These are phyloP conservation scores for Fusarium kyushuense DNA, from an alignment of 2,329 filamentous ascomycete genomes.

Conservation along the genomic window DNA sequence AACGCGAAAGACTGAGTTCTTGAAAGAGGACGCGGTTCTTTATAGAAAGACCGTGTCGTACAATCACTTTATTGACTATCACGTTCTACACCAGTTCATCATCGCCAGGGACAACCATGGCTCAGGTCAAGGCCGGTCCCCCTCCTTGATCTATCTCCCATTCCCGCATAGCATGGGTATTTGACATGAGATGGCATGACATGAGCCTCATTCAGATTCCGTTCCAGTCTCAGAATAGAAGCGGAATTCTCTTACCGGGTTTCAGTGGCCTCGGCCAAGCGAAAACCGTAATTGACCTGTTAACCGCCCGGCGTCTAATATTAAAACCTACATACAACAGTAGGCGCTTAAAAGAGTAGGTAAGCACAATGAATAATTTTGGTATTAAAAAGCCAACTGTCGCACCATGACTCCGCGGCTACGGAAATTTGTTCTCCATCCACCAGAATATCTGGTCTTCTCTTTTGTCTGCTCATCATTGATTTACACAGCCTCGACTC, in stretches of 20 bases:
- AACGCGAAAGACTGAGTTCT: constrained; percentile 20
- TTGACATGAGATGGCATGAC: not conserved
- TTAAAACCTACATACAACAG: constrained; percentile 8
- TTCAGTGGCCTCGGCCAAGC: constrained; percentile 39
- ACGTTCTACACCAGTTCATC: constrained; percentile 18
- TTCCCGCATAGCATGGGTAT: constrained; percentile 11
- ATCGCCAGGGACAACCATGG: constrained; percentile 35
- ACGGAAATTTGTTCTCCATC: constrained; percentile 44
- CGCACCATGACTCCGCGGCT: constrained; percentile 45
- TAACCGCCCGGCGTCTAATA: constrained; percentile 43
- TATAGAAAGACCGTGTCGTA: constrained; percentile 23
- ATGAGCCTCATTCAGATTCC: constrained; percentile 12
- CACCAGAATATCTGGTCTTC: constrained; percentile 3
- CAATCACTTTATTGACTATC: constrained; percentile 29
- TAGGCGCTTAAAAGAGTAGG: constrained; percentile 34
- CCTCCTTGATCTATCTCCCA: not conserved
- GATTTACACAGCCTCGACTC: constrained; percentile 35
- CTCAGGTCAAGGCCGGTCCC: constrained; percentile 34
- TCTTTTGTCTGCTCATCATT: constrained; percentile 12
- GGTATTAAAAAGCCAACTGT: constrained; percentile 33
- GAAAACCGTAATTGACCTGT: constrained; percentile 3
- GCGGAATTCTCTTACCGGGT: constrained; percentile 28
- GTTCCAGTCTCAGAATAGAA: constrained; percentile 39
- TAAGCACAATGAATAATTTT: not conserved
- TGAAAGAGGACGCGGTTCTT: constrained; percentile 15